A percentile compares a stretch with the other conserved stretches of the same genome.
Evolutionary conservation across 192 early-diverging fungal genomes (phyloP).

Genomic region (Endogone sp.): DNA sequence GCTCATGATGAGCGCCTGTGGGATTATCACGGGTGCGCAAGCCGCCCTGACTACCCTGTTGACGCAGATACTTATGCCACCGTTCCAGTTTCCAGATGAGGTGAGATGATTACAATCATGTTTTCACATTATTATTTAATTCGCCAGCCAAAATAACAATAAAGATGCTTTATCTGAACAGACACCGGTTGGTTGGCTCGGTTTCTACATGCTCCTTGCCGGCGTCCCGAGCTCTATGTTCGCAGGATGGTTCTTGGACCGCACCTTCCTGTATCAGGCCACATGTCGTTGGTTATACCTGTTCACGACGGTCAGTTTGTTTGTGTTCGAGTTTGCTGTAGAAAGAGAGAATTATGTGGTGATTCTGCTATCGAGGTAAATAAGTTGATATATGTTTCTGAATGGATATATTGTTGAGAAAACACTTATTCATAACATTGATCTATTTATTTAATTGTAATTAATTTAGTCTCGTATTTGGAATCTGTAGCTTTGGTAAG

Average conservation of each 20-base stretch:
- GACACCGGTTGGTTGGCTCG: slow-evolving; percentile 23
- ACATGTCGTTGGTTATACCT: slow-evolving; percentile 24
- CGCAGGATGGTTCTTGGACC: slow-evolving; percentile 28
- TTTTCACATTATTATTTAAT: no score
- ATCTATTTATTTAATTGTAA: no score
- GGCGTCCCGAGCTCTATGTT: slow-evolving; percentile 31
- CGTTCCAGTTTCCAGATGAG: slow-evolving; percentile 21
- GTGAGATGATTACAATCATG: slow-evolving; percentile 8
- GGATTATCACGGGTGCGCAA: slow-evolving; percentile 32
- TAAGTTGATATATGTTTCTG: no score
- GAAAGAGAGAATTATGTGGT: slow-evolving; percentile 7
- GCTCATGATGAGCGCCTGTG: slow-evolving; percentile 25
- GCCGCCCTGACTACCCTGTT: slow-evolving; percentile 35
- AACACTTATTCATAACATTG: no score
- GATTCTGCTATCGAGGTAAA: slow-evolving; percentile 30
- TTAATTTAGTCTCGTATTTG: slow-evolving; percentile 27
- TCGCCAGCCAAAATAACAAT: no score
- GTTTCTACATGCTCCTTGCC: slow-evolving; percentile 23
- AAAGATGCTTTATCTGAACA: no score
- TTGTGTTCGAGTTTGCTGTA: slow-evolving; percentile 12
- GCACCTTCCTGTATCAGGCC: slow-evolving; percentile 15
- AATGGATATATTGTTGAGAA: no score
- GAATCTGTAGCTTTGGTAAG: slow-evolving; percentile 33
- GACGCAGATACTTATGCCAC: slow-evolving; percentile 31
- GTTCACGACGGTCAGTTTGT: slow-evolving; percentile 12